Percentiles rank a stretch among this genome's conserved stretches.
These are phyloP conservation scores for Trypanosoma scelopori DNA, from an alignment of 208 protist genomes.

Conservation along the genomic window DNA sequence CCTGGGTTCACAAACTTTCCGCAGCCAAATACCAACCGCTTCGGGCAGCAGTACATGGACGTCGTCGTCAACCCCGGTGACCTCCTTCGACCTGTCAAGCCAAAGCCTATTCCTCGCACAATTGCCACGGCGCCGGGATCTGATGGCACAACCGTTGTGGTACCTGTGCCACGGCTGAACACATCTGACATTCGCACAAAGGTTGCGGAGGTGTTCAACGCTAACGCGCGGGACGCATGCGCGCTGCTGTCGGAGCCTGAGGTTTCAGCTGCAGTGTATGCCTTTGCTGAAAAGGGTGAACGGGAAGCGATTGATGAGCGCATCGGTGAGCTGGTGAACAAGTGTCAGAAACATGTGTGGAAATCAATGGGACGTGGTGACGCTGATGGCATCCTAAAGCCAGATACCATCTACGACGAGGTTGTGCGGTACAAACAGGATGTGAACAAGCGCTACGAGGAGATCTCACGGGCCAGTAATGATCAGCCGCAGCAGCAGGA, in stretches of 20 bases:
- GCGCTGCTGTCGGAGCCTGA: conserved; percentile 79
- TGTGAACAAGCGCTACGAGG: conserved; percentile 71
- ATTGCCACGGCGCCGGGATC: background rate
- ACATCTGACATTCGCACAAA: conserved; percentile 84
- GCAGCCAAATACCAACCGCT: conserved; percentile 84
- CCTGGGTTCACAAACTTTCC: conserved; percentile 74
- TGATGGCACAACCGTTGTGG: conserved; percentile 20
- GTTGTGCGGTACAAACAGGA: conserved; percentile 65
- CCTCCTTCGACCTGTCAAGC: conserved; percentile 69
- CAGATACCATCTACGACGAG: conserved; percentile 50
- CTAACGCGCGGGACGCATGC: conserved; percentile 70
- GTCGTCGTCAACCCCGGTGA: conserved; percentile 85
- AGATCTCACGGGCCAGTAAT: conserved; percentile 32
- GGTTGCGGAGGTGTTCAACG: conserved; percentile 85
- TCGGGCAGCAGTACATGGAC: conserved; percentile 90
- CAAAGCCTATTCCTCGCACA: conserved; percentile 41
- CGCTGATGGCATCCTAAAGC: conserved; percentile 59
- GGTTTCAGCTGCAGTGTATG: conserved; percentile 86
- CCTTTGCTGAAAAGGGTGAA: conserved; percentile 87
- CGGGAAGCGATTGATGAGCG: conserved; percentile 82
- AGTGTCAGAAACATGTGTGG: conserved; percentile 76
- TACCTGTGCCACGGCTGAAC: conserved; percentile 52
- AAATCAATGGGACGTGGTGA: conserved; percentile 53
- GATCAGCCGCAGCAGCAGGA: conserved; percentile 8
- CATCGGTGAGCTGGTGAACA: conserved; percentile 67